These are phyloP conservation scores for Solanum appendiculatum DNA, from an alignment of 257 asterid genomes.

Conservation along the genomic window DNA sequence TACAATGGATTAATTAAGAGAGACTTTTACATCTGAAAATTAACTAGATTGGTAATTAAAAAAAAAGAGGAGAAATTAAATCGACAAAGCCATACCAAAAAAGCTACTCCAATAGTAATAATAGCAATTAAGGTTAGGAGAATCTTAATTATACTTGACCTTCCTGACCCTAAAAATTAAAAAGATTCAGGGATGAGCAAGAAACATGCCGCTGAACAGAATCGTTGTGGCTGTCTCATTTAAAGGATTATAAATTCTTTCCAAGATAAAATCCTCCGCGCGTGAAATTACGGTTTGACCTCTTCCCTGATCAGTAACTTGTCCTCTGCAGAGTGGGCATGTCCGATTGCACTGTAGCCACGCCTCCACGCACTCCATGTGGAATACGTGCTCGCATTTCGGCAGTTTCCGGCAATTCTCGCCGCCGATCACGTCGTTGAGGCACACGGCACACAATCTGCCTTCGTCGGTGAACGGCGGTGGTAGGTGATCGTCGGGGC, in stretches of 20 bases:
- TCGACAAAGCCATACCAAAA: no score
- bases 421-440: conserved; percentile 19
- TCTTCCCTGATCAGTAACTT: conserved; percentile 6
- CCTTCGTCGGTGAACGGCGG: not conserved
- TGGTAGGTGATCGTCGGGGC: not conserved
- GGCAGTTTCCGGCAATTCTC: conserved; percentile 22
- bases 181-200: not conserved
- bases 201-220: not conserved
- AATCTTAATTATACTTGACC: no score
- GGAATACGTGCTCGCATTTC: conserved; percentile 28
- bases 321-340: conserved; percentile 32
- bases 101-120: no score
- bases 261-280: not conserved
- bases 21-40: no score
- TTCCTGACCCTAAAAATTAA: no score
- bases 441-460: conserved; percentile 24
- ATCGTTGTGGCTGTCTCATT: not conserved
- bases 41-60: no score
- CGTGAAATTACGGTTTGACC: not conserved
- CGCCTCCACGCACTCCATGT: conserved; percentile 18
- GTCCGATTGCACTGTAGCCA: conserved; percentile 26
- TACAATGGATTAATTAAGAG: not conserved
- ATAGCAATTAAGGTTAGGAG: no score
- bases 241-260: not conserved
- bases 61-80: no score